Evolutionary conservation across 2,329 filamentous ascomycete genomes (phyloP).

Genomic region (Hypoxylon sp.): DNA sequence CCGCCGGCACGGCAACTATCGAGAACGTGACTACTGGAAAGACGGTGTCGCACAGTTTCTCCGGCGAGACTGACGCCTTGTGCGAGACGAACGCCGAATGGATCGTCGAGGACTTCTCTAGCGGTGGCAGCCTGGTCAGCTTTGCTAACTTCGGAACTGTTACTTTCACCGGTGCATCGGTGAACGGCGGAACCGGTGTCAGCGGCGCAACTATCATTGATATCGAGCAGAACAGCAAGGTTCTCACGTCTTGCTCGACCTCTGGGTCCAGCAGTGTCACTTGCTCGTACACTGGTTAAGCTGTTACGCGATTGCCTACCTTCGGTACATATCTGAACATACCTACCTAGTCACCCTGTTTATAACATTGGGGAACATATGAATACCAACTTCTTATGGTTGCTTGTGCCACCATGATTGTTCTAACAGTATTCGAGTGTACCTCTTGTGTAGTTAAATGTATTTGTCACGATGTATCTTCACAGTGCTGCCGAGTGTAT

Average conservation of each 20-base stretch:
- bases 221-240: constrained; percentile 56
- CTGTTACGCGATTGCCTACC: neutral
- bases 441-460: too few species aligned
- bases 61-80: constrained; percentile 56
- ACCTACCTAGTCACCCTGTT: too few species aligned
- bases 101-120: constrained; percentile 69
- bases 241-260: constrained; percentile 52
- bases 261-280: constrained; percentile 46
- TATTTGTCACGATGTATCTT: too few species aligned
- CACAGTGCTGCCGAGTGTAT: too few species aligned
- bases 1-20: constrained; percentile 59
- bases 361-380: neutral
- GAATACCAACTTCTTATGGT: neutral
- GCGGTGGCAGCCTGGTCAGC: constrained; percentile 54
- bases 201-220: constrained; percentile 58
- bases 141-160: constrained; percentile 61
- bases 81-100: constrained; percentile 70
- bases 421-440: too few species aligned
- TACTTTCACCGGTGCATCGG: constrained; percentile 56
- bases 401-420: too few species aligned
- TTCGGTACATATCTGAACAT: neutral
- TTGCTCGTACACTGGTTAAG: constrained; percentile 42
- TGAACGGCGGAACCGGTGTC: constrained; percentile 53
- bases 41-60: constrained; percentile 64
- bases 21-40: constrained; percentile 65